Base-by-base conservation (phyloP, 2,329 filamentous ascomycete species). In the Fusarium sp. region DNA sequence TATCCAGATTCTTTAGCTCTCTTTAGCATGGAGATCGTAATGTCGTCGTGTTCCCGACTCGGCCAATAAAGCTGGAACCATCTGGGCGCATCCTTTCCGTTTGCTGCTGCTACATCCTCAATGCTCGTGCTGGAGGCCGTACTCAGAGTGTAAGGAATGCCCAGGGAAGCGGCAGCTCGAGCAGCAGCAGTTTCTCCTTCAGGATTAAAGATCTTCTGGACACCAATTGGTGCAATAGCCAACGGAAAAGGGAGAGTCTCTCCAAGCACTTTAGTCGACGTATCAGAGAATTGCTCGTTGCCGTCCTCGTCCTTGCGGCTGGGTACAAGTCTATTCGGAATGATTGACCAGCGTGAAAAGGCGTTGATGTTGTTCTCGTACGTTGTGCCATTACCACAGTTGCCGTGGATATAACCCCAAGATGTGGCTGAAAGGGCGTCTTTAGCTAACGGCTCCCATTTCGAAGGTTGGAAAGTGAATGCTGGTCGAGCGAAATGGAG, bases 31-130 rank as follows among this genome's bases (percentile, higher is more conserved):
- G 66, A 69, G 6, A 66, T 58, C 0, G 66, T 69, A 6, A 69
- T 69, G 1, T 69, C 65, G 4, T 69, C 61, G 10, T 66, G 56
- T 20, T 69, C 56, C 0, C 61, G 40, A 4, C 66, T 69, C 0
- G 65, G 65, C 66, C 66, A 69, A n/a, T 69, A 68, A 2, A 69
- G 47, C 0, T 69, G 66, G 3, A 69, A 66, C 65, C 65, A 69
- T 0, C 66, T n/a, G 0, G 65, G 50, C 2, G 65, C 26, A 1
- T 36, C 37, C 0, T 68, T 7, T 1, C 61, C 65, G 10, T 57
- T 69, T 2, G 47, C 65, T 3, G 20, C 36, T 28, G 66, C 66
- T 1, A 69, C 61, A 28, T 66, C 65, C 15, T 69, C 66, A 1
- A 69, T 69, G 8, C 65, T 66, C 0, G 56, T 69, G 6, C 66